Conservation (phyloP, 352 stramenopile species). For the Pythium angustatum region DNA sequence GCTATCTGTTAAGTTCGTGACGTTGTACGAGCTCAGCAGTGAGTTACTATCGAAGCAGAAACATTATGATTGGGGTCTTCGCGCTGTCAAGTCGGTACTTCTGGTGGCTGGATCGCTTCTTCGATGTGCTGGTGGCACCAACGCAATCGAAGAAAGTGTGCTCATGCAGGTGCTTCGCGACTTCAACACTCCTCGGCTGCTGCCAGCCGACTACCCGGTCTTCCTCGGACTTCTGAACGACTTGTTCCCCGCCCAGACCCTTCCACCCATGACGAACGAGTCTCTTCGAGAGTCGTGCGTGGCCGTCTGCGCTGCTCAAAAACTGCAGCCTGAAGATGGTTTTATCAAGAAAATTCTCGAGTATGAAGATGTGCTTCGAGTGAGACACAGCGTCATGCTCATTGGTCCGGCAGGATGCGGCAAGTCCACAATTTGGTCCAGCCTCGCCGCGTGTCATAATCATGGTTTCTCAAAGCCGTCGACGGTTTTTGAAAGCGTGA, state of each 20-base stretch:
- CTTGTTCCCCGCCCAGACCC: slow-evolving; percentile 83
- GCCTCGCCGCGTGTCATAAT: slow-evolving; percentile 86
- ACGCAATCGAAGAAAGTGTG: slow-evolving; percentile 87
- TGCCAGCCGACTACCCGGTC: slow-evolving; percentile 91
- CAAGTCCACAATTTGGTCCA: slow-evolving; percentile 96
- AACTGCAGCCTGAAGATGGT: slow-evolving; percentile 92
- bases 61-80: slow-evolving; percentile 95
- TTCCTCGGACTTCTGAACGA: slow-evolving; percentile 94
- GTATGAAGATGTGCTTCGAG: slow-evolving; percentile 93
- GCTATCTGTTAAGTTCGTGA: slow-evolving; percentile 90
- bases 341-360: slow-evolving; percentile 97
- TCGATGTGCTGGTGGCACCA: slow-evolving; percentile 56
- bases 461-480: slow-evolving; percentile 82
- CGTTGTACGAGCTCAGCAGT: slow-evolving; percentile 85
- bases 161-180: slow-evolving; percentile 95
- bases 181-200: slow-evolving; percentile 95
- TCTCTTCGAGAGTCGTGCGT: slow-evolving; percentile 45
- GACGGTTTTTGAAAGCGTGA: slow-evolving; percentile 94
- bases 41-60: slow-evolving; percentile 88
- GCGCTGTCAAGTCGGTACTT: slow-evolving; percentile 96
- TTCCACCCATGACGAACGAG: slow-evolving; percentile 47
- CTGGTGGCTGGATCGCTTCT: slow-evolving; percentile 93
- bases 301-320: slow-evolving; percentile 55
- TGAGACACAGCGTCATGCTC: slow-evolving; percentile 96
- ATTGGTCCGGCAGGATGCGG: slow-evolving; percentile 93